phyloP scores from a whole-genome alignment of 2,329 filamentous ascomycete genomes.

The Phyllosticta paracitricarpa region DNA sequence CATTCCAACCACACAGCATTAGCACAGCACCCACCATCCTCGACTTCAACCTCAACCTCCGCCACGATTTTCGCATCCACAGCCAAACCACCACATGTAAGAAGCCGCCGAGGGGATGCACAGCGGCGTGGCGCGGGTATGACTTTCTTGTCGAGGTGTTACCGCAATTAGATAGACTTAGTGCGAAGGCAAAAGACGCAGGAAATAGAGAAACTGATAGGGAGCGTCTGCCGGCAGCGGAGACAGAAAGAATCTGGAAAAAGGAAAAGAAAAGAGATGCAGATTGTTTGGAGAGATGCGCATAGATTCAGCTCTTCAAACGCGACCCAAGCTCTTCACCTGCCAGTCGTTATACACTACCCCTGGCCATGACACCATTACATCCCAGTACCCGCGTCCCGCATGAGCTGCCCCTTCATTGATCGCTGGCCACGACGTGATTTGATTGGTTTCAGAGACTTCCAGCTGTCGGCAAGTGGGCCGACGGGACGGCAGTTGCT shows the following conservation, averaged over 20 bases:
- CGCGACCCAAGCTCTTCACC: not conserved
- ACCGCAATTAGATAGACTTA: too few relatives aligned
- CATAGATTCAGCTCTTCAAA: not conserved
- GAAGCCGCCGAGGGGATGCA: slow-evolving; percentile 20
- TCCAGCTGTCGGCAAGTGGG: not conserved
- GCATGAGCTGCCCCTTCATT: not conserved
- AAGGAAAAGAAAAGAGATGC: not conserved
- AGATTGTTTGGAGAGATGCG: not conserved
- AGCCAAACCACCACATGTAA: slow-evolving; percentile 17
- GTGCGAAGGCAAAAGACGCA: not conserved
- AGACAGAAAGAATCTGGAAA: not conserved
- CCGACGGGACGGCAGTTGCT: not conserved
- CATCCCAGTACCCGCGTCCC: not conserved
- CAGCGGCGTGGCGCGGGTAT: slow-evolving; percentile 20
- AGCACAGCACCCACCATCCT: slow-evolving; percentile 7
- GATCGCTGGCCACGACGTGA: not conserved
- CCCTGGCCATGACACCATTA: not conserved
- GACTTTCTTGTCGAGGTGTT: not conserved
- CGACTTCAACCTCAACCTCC: slow-evolving; percentile 12
- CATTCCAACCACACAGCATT: slow-evolving; percentile 7
- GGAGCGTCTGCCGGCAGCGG: not conserved
- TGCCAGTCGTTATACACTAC: not conserved
- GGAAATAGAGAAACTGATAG: not conserved
- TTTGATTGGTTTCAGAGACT: not conserved
- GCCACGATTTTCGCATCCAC: slow-evolving; percentile 7